Conservation (phyloP, 495 filamentous ascomycete species). For the Talaromyces liani region DNA sequence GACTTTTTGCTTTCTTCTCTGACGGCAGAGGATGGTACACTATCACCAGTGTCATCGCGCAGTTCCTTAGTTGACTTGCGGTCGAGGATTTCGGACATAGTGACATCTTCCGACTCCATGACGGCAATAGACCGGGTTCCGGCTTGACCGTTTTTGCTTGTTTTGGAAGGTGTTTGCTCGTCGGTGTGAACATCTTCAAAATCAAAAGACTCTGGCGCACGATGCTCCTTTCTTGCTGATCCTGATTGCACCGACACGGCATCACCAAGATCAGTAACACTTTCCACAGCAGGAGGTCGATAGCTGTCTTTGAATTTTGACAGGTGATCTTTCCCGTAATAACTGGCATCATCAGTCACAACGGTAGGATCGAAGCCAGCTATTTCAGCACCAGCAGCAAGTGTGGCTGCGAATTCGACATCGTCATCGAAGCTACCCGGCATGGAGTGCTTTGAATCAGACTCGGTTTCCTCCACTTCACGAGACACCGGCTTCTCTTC, state of each 20-base stretch:
- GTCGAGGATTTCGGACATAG: background rate
- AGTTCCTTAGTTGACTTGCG: background rate
- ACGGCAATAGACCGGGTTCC: background rate
- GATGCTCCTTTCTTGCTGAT: background rate
- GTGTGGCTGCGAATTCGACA: conserved; percentile 58
- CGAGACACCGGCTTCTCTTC: conserved; percentile 12
- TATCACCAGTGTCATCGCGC: conserved; percentile 10
- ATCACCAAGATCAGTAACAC: conserved; percentile 6
- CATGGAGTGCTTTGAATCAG: conserved; percentile 20
- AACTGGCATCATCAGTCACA: conserved; percentile 57
- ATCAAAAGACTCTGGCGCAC: background rate
- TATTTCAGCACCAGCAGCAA: conserved; percentile 62
- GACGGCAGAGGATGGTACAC: conserved; percentile 19
- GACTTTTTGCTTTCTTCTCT: conserved; percentile 13
- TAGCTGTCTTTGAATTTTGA: conserved; percentile 43
- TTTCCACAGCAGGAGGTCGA: conserved; percentile 34
- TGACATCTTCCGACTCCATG: background rate
- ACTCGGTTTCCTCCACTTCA: background rate
- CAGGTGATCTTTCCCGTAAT: conserved; percentile 56
- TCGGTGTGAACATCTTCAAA: background rate
- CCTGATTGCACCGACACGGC: background rate
- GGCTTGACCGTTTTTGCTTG: background rate
- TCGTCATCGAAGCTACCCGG: conserved; percentile 50
- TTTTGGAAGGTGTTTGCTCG: background rate
- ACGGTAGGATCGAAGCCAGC: conserved; percentile 66